phyloP scores from a whole-genome alignment of 306 rosid genomes.

The Inga leiocalycina region DNA sequence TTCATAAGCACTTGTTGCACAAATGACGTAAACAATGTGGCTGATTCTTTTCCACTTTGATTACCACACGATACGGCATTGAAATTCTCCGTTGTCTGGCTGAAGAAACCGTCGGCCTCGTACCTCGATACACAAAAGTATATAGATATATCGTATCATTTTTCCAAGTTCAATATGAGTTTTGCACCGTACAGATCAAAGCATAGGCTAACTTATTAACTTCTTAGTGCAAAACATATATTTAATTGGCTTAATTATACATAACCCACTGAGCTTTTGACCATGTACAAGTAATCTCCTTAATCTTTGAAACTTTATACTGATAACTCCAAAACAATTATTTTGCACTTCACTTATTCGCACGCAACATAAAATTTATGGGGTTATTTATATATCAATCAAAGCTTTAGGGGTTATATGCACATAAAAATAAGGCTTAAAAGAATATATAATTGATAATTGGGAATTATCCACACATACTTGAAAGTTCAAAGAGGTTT shows the following conservation, averaged over 20 bases:
- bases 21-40: neutral
- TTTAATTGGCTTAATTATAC: too few species aligned
- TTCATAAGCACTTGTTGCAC: neutral
- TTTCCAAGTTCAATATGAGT: neutral
- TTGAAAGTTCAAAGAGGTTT: too few species aligned
- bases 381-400: too few species aligned
- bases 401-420: neutral
- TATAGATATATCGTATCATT: neutral
- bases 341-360: too few species aligned
- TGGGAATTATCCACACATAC: too few species aligned
- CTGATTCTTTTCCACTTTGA: neutral
- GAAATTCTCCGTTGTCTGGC: neutral
- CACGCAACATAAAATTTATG: too few species aligned
- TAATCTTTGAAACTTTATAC: too few species aligned
- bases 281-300: too few species aligned
- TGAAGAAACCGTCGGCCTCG: neutral
- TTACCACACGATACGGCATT: neutral
- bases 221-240: neutral
- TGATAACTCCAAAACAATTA: too few species aligned
- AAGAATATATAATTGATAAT: too few species aligned
- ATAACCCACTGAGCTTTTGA: too few species aligned
- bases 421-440: too few species aligned
- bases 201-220: neutral
- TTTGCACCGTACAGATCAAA: neutral
- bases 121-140: neutral